phyloP scores from a whole-genome alignment of 139 green algal genomes.

The Chlamydomonas applanata region DNA sequence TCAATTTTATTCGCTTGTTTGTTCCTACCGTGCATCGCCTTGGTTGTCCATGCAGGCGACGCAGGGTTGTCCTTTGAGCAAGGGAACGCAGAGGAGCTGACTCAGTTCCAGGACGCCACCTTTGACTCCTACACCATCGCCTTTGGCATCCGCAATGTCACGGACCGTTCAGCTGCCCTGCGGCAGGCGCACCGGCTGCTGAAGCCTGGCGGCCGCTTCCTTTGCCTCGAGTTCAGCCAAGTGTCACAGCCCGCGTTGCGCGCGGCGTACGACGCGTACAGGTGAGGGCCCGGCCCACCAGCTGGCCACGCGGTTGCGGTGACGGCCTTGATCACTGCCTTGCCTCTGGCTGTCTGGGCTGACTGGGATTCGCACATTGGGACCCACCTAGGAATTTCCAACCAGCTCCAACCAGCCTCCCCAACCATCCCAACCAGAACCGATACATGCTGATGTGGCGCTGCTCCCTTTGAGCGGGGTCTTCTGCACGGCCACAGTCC shows the following conservation, averaged over 20 bases:
- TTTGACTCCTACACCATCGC: conserved; percentile 96
- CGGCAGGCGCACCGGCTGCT: conserved; percentile 84
- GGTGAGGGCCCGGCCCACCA: conserved; percentile 10
- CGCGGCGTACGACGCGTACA: conserved; percentile 93
- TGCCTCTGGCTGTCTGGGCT: too few relatives aligned
- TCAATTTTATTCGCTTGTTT: too few relatives aligned
- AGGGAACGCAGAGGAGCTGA: conserved; percentile 88
- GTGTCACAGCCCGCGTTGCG: conserved; percentile 62
- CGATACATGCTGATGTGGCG: too few relatives aligned
- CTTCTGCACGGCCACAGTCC: too few relatives aligned
- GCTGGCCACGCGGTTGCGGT: not conserved
- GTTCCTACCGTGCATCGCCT: too few relatives aligned
- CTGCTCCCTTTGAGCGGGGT: too few relatives aligned
- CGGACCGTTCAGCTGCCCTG: conserved; percentile 75
- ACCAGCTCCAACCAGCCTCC: too few relatives aligned
- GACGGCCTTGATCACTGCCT: too few relatives aligned
- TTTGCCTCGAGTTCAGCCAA: conserved; percentile 94
- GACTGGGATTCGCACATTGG: too few relatives aligned
- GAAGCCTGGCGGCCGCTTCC: conserved; percentile 78
- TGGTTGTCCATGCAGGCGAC: conserved; percentile 22
- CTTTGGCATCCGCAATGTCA: conserved; percentile 98
- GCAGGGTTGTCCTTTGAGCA: conserved; percentile 72
- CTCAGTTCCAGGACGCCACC: conserved; percentile 59
- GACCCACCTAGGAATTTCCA: too few relatives aligned
- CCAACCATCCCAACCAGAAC: too few relatives aligned